A percentile compares a stretch with the other conserved stretches of the same genome.
These are phyloP conservation scores for Auricularia sp. DNA, from an alignment of 768 basidiomycete species.

Conservation along the genomic window DNA sequence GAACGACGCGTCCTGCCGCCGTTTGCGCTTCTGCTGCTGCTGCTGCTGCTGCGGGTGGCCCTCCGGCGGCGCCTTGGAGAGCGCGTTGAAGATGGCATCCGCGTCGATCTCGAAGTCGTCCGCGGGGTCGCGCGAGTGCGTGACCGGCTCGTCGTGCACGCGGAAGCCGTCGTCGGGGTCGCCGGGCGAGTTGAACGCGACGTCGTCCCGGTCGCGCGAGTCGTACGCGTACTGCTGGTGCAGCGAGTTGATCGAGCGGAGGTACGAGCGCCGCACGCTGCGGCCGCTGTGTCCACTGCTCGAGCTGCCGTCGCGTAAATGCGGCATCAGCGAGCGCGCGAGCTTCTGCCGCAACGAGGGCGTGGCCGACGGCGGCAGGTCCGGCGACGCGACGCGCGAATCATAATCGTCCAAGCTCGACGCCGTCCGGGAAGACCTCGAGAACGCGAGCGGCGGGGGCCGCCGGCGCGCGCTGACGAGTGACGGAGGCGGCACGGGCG, in stretches of 20 bases:
- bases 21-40: background rate
- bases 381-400: background rate
- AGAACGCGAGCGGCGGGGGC: background rate
- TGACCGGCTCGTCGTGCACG: background rate
- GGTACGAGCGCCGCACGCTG: background rate
- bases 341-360: background rate
- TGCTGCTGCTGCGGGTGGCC: background rate
- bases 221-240: background rate
- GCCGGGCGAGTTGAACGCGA: background rate
- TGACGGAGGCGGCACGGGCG: background rate
- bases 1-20: background rate
- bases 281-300: background rate
- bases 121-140: background rate
- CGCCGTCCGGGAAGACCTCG: background rate
- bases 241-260: background rate
- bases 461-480: background rate
- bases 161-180: background rate
- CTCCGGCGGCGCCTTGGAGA: background rate
- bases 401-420: background rate
- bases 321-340: background rate
- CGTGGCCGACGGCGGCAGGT: background rate
- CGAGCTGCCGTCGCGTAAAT: background rate
- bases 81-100: background rate
- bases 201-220: constrained; percentile 1
- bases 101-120: background rate